Evolutionary conservation across 2,329 filamentous ascomycete genomes (phyloP).

Genomic region (Trichophaea hybrida): DNA sequence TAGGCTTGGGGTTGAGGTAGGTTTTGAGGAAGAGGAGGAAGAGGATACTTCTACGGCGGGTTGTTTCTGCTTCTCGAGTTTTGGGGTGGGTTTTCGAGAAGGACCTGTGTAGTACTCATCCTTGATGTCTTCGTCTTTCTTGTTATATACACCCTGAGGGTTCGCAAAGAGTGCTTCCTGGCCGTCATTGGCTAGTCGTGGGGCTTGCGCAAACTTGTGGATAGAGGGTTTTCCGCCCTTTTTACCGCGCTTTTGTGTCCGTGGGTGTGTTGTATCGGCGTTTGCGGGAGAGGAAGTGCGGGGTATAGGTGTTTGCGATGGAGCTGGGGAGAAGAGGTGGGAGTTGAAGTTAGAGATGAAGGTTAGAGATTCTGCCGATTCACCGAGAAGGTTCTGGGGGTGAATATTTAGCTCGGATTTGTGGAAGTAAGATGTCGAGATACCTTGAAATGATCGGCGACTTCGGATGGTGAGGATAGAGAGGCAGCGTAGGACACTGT

Average conservation of each 20-base stretch:
- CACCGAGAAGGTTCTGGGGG: constrained; percentile 57
- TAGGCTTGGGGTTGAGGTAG: constrained; percentile 25
- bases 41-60: not conserved
- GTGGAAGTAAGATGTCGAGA: not conserved
- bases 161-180: constrained; percentile 35
- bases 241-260: constrained; percentile 26
- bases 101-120: constrained; percentile 42
- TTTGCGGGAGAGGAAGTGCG: constrained; percentile 4
- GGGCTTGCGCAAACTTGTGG: constrained; percentile 33
- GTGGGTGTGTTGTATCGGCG: not conserved
- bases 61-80: not conserved
- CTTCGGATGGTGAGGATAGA: constrained; percentile 55
- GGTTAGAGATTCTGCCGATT: constrained; percentile 59
- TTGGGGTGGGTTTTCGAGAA: constrained; percentile 14
- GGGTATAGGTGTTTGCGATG: constrained; percentile 28
- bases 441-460: constrained; percentile 63
- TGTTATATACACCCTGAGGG: constrained; percentile 42
- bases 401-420: not conserved
- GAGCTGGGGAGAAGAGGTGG: constrained; percentile 35
- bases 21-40: not conserved
- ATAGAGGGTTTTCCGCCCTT: constrained; percentile 35
- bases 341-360: constrained; percentile 65
- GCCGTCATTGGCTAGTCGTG: constrained; percentile 36
- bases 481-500: constrained; percentile 68
- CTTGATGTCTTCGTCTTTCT: constrained; percentile 39